A percentile compares a stretch with the other conserved stretches of the same genome.
phyloP scores from a whole-genome alignment of 768 basidiomycete species.

The Russula sp. region DNA sequence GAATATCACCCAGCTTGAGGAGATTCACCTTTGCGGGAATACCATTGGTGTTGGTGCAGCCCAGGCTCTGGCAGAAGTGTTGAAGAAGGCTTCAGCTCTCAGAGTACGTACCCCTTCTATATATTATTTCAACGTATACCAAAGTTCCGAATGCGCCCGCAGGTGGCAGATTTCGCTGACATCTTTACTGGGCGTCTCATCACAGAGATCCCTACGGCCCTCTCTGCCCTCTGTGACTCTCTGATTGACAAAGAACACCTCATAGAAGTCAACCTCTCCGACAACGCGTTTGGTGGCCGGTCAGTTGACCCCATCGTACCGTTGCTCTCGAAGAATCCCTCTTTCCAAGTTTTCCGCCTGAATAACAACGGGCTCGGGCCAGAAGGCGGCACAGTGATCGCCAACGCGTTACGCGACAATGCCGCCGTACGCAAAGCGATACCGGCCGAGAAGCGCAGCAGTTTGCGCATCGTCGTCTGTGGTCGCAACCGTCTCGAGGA shows the following conservation, averaged over 20 bases:
- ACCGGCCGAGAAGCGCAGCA: conserved; percentile 55
- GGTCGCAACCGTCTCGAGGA: conserved; percentile 95
- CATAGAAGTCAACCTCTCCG: conserved; percentile 82
- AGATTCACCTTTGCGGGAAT: conserved; percentile 91
- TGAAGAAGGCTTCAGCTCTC: conserved; percentile 57
- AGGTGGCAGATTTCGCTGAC: conserved; percentile 95
- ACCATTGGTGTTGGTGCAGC: conserved; percentile 91
- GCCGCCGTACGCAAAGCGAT: conserved; percentile 51
- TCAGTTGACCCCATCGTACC: conserved; percentile 91
- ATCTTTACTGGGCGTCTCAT: conserved; percentile 98
- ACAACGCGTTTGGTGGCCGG: conserved; percentile 95
- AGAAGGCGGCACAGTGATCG: conserved; percentile 77
- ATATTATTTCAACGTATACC: background rate
- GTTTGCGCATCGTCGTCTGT: conserved; percentile 75
- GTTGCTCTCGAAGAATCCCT: conserved; percentile 76
- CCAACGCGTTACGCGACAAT: conserved; percentile 73
- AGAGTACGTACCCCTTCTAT: conserved; percentile 44
- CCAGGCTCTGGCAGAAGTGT: conserved; percentile 70
- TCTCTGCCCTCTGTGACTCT: conserved; percentile 82
- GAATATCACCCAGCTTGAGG: conserved; percentile 48
- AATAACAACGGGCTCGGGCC: conserved; percentile 98
- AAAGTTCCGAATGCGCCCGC: conserved; percentile 29
- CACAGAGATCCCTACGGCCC: conserved; percentile 86
- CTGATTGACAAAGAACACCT: conserved; percentile 75
- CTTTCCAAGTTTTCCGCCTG: conserved; percentile 76